phyloP scores from a whole-genome alignment of 2,329 filamentous ascomycete genomes.

The Hortaea sp. region DNA sequence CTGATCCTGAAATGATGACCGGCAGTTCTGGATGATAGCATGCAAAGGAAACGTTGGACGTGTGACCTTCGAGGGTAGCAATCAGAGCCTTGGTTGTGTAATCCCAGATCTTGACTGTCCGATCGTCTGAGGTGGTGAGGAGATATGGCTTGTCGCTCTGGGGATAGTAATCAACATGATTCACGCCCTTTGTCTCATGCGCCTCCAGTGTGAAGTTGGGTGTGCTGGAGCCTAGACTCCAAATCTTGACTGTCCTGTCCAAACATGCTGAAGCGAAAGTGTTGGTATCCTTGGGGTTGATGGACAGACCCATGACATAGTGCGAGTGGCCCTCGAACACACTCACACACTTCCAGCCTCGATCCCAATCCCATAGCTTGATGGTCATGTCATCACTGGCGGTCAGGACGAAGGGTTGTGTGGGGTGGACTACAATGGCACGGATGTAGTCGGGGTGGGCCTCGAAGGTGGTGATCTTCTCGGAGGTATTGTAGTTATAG shows the following conservation, averaged over 20 bases:
- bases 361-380: conserved; percentile 98
- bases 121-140: conserved; percentile 90
- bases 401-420: conserved; percentile 89
- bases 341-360: conserved; percentile 94
- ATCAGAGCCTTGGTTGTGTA: conserved; percentile 98
- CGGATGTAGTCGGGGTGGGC: conserved; percentile 98
- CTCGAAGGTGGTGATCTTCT: conserved; percentile 96
- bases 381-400: conserved; percentile 98
- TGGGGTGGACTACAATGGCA: conserved; percentile 89
- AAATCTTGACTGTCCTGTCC: conserved; percentile 95
- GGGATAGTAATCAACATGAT: conserved; percentile 84
- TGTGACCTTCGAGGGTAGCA: conserved; percentile 91
- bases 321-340: conserved; percentile 94
- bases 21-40: conserved; percentile 96
- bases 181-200: conserved; percentile 94
- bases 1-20: conserved; percentile 93
- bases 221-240: conserved; percentile 86
- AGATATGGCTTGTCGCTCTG: conserved; percentile 69
- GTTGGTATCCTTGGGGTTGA: conserved; percentile 88
- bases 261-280: conserved; percentile 66
- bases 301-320: conserved; percentile 93
- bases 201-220: conserved; percentile 96
- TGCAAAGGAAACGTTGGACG: conserved; percentile 95
- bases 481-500: conserved; percentile 99
- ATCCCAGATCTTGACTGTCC: conserved; percentile 97